Conservation (phyloP, 2,329 filamentous ascomycete genomes). For the Fusarium sp. region DNA sequence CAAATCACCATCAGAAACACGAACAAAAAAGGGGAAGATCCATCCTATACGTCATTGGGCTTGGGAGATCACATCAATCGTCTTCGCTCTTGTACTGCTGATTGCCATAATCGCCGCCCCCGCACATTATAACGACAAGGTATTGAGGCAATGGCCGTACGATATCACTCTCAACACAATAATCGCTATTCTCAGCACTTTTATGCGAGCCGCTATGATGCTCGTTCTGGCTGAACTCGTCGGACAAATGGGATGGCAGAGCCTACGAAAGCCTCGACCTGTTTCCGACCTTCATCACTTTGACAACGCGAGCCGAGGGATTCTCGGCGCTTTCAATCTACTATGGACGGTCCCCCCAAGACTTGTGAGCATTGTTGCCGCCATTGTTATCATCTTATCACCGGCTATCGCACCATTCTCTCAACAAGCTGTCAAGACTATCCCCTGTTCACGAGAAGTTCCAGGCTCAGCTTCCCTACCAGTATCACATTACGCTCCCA, state of each 20-base stretch:
- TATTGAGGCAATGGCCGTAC: slow-evolving; percentile 9
- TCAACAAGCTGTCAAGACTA: slow-evolving; percentile 3
- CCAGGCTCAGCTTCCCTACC: neutral
- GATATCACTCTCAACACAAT: slow-evolving; percentile 16
- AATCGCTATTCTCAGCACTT: slow-evolving; percentile 9
- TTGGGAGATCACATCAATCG: neutral
- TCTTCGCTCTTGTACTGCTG: neutral
- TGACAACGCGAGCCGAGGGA: slow-evolving; percentile 6
- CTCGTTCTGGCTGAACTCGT: slow-evolving; percentile 9
- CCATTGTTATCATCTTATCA: slow-evolving; percentile 1
- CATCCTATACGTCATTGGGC: neutral
- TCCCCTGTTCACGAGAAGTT: neutral
- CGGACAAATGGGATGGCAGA: slow-evolving; percentile 5
- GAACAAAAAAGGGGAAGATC: too few species aligned
- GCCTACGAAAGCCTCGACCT: neutral
- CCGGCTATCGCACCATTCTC: slow-evolving; percentile 10
- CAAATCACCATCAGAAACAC: too few species aligned
- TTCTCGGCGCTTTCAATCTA: neutral
- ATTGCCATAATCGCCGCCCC: neutral
- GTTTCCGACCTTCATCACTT: slow-evolving; percentile 7
- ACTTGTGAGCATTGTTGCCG: neutral
- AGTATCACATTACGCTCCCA: neutral
- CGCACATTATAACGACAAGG: neutral
- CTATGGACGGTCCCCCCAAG: slow-evolving; percentile 9
- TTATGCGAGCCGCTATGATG: slow-evolving; percentile 11